phyloP scores from a whole-genome alignment of 495 filamentous ascomycete genomes.

The Neurospora sp. region DNA sequence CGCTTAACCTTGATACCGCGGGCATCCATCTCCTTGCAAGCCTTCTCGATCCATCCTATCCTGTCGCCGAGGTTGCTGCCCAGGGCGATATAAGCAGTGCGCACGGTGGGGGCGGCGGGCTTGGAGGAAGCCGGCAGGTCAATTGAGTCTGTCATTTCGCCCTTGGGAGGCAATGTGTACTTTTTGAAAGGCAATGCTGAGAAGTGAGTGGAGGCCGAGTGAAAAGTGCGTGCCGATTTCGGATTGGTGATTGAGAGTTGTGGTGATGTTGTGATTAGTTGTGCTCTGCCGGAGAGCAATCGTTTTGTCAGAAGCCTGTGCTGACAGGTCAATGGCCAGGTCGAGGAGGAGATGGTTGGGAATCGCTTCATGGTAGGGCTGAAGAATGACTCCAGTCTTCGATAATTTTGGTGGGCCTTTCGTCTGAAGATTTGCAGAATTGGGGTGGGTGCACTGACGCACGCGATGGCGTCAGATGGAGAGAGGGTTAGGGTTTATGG shows the following conservation, averaged over 20 bases:
- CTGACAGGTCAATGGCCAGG: slow-evolving; percentile 1
- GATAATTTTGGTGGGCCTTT: not conserved
- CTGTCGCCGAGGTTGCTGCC: slow-evolving; percentile 92
- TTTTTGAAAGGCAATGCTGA: slow-evolving; percentile 12
- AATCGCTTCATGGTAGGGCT: slow-evolving; percentile 7
- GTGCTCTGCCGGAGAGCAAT: not conserved
- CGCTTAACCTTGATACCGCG: slow-evolving; percentile 61
- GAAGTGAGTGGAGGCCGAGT: not conserved
- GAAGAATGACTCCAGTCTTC: not conserved
- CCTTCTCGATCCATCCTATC: slow-evolving; percentile 68
- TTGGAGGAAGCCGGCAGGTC: not conserved
- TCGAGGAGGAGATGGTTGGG: not conserved
- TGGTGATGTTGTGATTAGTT: not conserved
- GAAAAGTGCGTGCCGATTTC: not conserved
- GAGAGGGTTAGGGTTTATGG: not conserved
- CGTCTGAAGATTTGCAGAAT: not conserved
- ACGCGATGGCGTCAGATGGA: not conserved
- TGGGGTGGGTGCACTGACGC: not conserved
- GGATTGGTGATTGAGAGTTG: not conserved
- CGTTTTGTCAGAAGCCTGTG: not conserved
- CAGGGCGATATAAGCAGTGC: slow-evolving; percentile 68
- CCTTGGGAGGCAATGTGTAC: slow-evolving; percentile 14
- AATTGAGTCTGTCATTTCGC: not conserved
- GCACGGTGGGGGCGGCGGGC: slow-evolving; percentile 8
- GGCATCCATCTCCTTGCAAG: slow-evolving; percentile 64